These are phyloP conservation scores for Xerocomus alliaceus DNA, from an alignment of 1,284 basidiomycete species.

Conservation along the genomic window DNA sequence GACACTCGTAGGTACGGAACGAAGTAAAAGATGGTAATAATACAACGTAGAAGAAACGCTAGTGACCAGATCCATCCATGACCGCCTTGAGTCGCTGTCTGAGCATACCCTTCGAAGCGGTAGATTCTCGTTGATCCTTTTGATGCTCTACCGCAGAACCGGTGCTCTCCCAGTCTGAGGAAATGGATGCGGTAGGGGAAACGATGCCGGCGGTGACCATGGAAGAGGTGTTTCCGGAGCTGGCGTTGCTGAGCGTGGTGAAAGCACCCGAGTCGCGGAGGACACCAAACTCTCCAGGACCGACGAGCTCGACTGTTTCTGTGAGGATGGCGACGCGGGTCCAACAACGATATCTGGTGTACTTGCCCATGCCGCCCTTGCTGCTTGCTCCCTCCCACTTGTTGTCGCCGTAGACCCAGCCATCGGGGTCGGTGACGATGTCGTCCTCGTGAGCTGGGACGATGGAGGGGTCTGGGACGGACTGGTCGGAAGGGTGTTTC, in stretches of 20 bases:
- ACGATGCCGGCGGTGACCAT: conserved; percentile 35
- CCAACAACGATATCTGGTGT: conserved; percentile 85
- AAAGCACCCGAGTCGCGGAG: conserved; percentile 38
- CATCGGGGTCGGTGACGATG: conserved; percentile 80
- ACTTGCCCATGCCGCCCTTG: conserved; percentile 89
- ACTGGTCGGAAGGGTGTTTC: conserved; percentile 23
- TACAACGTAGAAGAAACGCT: conserved; percentile 27
- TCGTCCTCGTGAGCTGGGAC: conserved; percentile 45
- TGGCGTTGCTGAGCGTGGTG: conserved; percentile 15
- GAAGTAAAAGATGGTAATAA: conserved; percentile 17
- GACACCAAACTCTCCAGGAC: conserved; percentile 43
- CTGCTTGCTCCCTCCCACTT: conserved; percentile 87
- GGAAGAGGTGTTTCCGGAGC: conserved; percentile 25
- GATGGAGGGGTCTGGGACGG: conserved; percentile 27
- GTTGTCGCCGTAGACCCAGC: conserved; percentile 95
- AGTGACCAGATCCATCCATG: conserved; percentile 38
- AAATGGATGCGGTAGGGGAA: conserved; percentile 39
- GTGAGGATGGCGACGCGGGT: conserved; percentile 79
- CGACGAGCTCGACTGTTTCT: conserved; percentile 70
- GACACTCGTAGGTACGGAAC: background rate
- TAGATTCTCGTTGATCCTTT: conserved; percentile 31
- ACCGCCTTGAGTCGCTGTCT: conserved; percentile 41
- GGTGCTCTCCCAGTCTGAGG: conserved; percentile 42
- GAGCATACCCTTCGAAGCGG: conserved; percentile 24
- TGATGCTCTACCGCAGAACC: conserved; percentile 31